Evolutionary conservation across 306 rosid species (phyloP), one percentile per base, ranked within the genome.

Genomic region (Fagus sylvatica): DNA sequence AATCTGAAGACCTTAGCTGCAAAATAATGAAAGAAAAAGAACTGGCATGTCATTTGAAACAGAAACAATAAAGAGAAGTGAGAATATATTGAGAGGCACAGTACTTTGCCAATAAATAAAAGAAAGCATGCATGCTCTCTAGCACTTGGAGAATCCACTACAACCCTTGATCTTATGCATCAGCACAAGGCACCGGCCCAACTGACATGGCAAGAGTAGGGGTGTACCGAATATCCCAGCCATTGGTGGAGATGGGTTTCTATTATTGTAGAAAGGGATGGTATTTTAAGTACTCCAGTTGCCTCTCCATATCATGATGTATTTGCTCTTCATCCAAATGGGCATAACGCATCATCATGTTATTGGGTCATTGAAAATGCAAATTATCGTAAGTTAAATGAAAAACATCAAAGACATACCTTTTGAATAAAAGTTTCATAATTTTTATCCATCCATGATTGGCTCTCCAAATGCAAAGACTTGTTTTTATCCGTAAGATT

Each of bases 1-100:
- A 94, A 36, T 92, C 97, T 36, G 88, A 85, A 30, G 79, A 74
- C 90, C 87, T 90, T 79, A 92, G 87, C 98, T 92, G 91, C 89
- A 84, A 54, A 72, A 54, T 28, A 71, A 55, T 13, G 54, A 37
- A 62, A 42, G 42, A 5, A 34, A n/a, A 17, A 61, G 22, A 66
- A 66, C 7, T 64, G 16, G 37, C 2, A 64, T 9, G 37, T 16
- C 46, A 64, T 64, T 64, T 37, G 46, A 37, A 16, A 41, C 28
- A 64, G 10, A 36, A 6, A 36, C 22, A 3, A 33, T 13, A 36
- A 13, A 64, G 39, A 17, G 22, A 36, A 64, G 48, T 16, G 8
- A 61, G 12, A 37, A 6, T 17, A n/a, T 65, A 65, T 11, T 1
- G 37, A 32, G 40, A 30, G 67, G 40, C 10, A 12, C 67, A 60